Evolutionary conservation across 805 yeast genomes (phyloP), one percentile per base, ranked within the genome.

Genomic region (Clavispora vitiphila): DNA sequence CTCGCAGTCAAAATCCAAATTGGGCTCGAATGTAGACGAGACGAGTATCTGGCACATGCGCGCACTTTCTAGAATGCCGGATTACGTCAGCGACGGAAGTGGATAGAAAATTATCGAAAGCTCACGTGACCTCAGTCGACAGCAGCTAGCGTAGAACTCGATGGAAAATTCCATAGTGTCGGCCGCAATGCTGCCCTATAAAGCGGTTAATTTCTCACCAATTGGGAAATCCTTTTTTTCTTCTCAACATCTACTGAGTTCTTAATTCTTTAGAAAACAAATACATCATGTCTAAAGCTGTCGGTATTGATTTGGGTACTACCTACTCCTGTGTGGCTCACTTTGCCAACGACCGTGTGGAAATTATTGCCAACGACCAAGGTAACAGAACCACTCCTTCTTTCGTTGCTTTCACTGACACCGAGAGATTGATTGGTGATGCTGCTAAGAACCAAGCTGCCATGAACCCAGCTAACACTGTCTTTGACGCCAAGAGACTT

Each of bases 391-490:
- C 60, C 51, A 58, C 63, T 15, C 63, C 63, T 25, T 58, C 63
- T 49, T 58, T 58, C 54, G 63, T 58, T 40, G 63, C 58, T 36
- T 58, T 58, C 62, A 58, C 62, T 44, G 60, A 56, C 60, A 43
- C 60, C 42, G 63, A 58, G 51, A 54, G 62, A 54, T 56, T 58
- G 58, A 58, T 58, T 40, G 63, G 63, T 51, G 63, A 58, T 51
- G 63, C 63, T 32, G 63, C 63, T 40, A 58, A 58, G 61, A 58
- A 58, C 59, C 63, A 58, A 49, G 63, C 63, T 38, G 62, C 63
- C 43, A 53, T 58, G 61, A 58, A 58, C 61, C 63, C 63, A 30
- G 53, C 57, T 42, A 58, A 58, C 61, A 58, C 63, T 38, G 61
- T 58, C 34, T 58, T 58, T 44, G 62, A 58, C 57, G 63, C 63